Percentiles rank a stretch among this genome's conserved stretches.
Conservation (phyloP, 306 rosid genomes). For the Potentilla sterilis region DNA sequence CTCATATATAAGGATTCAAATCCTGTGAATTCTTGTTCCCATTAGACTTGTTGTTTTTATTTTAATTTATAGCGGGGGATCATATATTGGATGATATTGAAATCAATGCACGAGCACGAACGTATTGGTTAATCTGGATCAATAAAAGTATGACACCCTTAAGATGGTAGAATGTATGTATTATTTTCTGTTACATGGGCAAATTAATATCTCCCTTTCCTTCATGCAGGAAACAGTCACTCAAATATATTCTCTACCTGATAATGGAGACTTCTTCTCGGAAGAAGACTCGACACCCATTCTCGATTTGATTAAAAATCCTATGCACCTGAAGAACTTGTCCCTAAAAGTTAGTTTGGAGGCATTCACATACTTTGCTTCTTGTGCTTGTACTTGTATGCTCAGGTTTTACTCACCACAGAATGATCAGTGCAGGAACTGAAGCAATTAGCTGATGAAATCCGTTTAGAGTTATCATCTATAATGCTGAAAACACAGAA, state of each 20-base stretch:
- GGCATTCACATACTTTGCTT: constrained; percentile 18
- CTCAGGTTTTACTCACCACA: constrained; percentile 26
- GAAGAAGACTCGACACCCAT: constrained; percentile 73
- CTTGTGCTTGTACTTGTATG: constrained; percentile 15
- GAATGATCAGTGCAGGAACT: constrained; percentile 58
- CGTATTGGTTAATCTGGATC: neutral
- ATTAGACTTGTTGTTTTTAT: neutral
- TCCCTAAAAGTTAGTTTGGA: constrained; percentile 55
- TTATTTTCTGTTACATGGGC: neutral
- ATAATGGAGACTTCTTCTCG: constrained; percentile 54
- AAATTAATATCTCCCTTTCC: constrained; percentile 6
- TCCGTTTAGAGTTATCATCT: constrained; percentile 62
- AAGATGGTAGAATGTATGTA: neutral
- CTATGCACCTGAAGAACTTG: constrained; percentile 83
- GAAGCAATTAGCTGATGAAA: constrained; percentile 77
- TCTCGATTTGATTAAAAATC: constrained; percentile 77
- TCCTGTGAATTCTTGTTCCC: neutral
- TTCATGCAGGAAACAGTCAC: constrained; percentile 50
- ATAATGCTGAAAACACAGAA: constrained; percentile 37
- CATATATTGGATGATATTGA: neutral
- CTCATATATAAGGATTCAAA: neutral
- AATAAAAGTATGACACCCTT: neutral
- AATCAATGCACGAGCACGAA: neutral
- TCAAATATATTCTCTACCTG: constrained; percentile 49
- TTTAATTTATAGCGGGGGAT: neutral